Percentiles rank a stretch among this genome's conserved stretches.
Conservation (phyloP, 805 yeast species). For the Sungouiozyma ichnusensis region DNA sequence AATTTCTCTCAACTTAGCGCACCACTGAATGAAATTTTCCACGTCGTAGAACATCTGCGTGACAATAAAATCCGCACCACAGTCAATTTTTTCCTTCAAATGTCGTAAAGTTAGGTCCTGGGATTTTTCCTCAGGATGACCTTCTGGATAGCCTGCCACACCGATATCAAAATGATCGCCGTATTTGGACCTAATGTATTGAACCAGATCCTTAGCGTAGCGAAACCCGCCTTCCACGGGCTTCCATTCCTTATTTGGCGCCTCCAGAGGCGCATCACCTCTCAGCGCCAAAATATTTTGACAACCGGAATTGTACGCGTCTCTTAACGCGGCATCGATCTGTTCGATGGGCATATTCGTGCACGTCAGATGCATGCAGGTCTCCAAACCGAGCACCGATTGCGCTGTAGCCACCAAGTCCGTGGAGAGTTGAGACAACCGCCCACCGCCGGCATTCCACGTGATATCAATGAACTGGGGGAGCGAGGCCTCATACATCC, state of each 20-base stretch:
- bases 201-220: slow-evolving; percentile 80
- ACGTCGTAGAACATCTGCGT: slow-evolving; percentile 97
- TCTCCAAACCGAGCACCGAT: slow-evolving; percentile 81
- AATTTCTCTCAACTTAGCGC: slow-evolving; percentile 49
- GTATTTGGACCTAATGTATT: slow-evolving; percentile 61
- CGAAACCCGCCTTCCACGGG: slow-evolving; percentile 60
- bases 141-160: slow-evolving; percentile 96
- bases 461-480: slow-evolving; percentile 94
- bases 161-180: slow-evolving; percentile 91
- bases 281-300: slow-evolving; percentile 89
- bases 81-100: slow-evolving; percentile 81
- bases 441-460: slow-evolving; percentile 96
- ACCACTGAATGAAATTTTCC: slow-evolving; percentile 79
- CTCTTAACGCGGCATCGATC: slow-evolving; percentile 74
- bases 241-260: slow-evolving; percentile 27
- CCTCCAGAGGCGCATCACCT: slow-evolving; percentile 84
- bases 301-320: slow-evolving; percentile 86
- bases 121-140: slow-evolving; percentile 77
- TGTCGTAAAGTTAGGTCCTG: slow-evolving; percentile 40
- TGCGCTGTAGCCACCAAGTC: slow-evolving; percentile 90
- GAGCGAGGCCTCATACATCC: slow-evolving; percentile 77
- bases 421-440: slow-evolving; percentile 63
- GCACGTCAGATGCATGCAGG: slow-evolving; percentile 97
- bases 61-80: slow-evolving; percentile 87
- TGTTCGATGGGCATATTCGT: slow-evolving; percentile 80